Evolutionary conservation across 495 filamentous ascomycete genomes (phyloP), one percentile per base, ranked within the genome.

Genomic region (Penicillium bialowiezense): DNA sequence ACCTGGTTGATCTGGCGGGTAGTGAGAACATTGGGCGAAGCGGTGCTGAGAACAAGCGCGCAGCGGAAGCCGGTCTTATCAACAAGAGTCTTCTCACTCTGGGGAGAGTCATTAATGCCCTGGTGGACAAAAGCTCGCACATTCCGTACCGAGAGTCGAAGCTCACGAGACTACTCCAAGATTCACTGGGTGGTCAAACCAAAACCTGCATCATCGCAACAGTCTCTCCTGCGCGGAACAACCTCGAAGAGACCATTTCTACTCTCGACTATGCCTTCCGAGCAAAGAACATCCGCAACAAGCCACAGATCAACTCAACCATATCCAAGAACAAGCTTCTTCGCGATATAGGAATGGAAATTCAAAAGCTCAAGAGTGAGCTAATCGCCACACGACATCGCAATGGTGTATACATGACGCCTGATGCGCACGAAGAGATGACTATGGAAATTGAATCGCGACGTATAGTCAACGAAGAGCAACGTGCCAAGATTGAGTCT

Each of bases 201-300:
- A 98, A 97, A 64, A 98, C 93, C 3, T 97, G 93, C 70, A 98
- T 98, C 55, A 97, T 98, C 57, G 95, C 93, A 3, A 98, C 95
- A 0, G 81, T 98, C 36, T 97, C 93, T 1, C 91, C 95, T 6
- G 88, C 91, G 5, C 91, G 90, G 62, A 91, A 83, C 70, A 98
- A 97, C 59, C 76, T 97, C 12, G 93, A 98, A 58, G 93, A 98
- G 65, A 98, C 93, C 0, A 97, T 97, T 41, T 97, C 92, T 2
- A 97, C 95, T 0, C 76, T 98, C 3, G 93, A 98, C 64, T 98
- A 98, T 62, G 95, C 93, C 8, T 96, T 97, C 64, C 81, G 93
- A 17, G 93, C 95, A 3, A 98, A 98, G 72, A 96, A 97, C 58
- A 98, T 98, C 52, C 87, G 89, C 17, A 98, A 98, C 65, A 96